Conservation (phyloP, 495 filamentous ascomycete genomes). For the Penicillium salamii region DNA sequence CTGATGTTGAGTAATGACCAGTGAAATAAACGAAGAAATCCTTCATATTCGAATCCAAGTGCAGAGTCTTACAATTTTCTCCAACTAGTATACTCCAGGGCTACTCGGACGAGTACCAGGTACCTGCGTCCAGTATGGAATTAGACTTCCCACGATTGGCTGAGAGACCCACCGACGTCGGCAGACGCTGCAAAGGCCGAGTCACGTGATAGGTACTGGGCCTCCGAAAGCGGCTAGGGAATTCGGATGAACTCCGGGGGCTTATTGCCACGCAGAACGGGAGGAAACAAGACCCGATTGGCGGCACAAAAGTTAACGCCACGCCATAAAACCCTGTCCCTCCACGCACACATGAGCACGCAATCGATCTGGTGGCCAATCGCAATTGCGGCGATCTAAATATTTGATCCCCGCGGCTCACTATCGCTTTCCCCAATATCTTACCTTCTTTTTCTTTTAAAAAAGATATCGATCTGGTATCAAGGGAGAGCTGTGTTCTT, state of each 20-base stretch:
- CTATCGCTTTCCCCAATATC: conserved; percentile 21
- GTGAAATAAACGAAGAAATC: no score
- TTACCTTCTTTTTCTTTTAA: conserved; percentile 22
- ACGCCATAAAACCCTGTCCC: not conserved
- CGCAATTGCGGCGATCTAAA: conserved; percentile 25
- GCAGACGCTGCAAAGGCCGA: no score
- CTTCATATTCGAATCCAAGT: no score
- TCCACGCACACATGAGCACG: not conserved
- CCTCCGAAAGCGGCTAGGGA: conserved; percentile 17
- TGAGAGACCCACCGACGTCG: no score
- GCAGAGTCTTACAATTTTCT: no score
- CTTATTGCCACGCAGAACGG: not conserved
- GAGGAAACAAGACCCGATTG: no score
- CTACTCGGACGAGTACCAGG: no score
- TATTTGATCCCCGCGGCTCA: conserved; percentile 3
- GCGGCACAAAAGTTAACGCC: not conserved
- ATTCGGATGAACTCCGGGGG: not conserved
- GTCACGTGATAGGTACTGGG: not conserved
- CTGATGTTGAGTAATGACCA: no score
- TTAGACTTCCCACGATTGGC: no score
- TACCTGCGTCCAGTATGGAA: no score
- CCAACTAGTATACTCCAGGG: no score
- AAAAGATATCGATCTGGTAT: conserved; percentile 20
- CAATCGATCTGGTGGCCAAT: not conserved
- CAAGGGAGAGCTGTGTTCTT: not conserved